These are phyloP conservation scores for Botrytis galanthina DNA, from an alignment of 2,329 filamentous ascomycete genomes.

Conservation along the genomic window DNA sequence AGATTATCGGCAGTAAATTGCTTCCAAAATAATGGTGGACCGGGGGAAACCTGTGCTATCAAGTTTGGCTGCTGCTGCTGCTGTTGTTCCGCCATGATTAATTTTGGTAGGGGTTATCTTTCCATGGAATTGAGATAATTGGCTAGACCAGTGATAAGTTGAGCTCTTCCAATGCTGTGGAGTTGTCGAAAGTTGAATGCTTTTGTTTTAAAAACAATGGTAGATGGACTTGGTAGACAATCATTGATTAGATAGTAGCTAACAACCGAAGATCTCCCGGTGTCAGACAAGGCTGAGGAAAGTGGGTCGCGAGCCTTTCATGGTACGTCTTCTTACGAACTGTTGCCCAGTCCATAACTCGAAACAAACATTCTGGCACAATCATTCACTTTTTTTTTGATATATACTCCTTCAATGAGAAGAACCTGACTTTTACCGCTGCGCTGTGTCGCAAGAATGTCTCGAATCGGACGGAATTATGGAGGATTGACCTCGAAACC, in stretches of 20 bases:
- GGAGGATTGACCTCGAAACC: conserved; percentile 29
- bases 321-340: background rate
- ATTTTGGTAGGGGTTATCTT: background rate
- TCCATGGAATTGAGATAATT: background rate
- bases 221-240: background rate
- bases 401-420: conserved; percentile 10
- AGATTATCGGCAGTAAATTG: conserved; percentile 79
- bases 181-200: background rate
- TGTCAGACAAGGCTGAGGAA: conserved; percentile 13
- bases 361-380: background rate
- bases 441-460: conserved; percentile 21
- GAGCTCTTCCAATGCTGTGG: background rate
- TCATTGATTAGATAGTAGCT: conserved; percentile 4
- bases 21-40: conserved; percentile 86
- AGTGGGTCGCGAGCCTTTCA: conserved; percentile 5
- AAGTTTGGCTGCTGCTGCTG: conserved; percentile 47
- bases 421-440: conserved; percentile 18
- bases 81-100: conserved; percentile 52
- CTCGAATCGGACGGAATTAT: conserved; percentile 17
- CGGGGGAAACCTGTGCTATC: conserved; percentile 68
- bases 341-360: background rate
- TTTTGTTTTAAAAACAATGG: background rate
- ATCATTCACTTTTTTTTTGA: background rate
- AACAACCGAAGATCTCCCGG: background rate
- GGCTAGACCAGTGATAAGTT: background rate